Percentiles rank a stretch among this genome's conserved stretches.
These are phyloP conservation scores for Phanerochaete carnosa DNA, from an alignment of 768 basidiomycete genomes.

Conservation along the genomic window DNA sequence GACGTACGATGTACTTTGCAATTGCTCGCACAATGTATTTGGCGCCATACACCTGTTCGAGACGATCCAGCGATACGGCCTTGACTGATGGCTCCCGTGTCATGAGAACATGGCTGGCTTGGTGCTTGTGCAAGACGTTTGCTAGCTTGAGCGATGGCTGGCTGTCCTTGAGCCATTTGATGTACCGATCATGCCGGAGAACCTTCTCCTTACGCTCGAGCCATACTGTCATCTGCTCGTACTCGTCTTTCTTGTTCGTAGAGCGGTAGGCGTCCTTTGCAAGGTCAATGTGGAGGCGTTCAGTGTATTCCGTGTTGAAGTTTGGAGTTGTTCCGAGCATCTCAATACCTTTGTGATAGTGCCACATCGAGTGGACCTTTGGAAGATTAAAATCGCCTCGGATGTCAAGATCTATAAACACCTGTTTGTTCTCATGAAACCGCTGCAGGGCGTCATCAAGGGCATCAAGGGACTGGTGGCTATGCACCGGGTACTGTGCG, in stretches of 20 bases:
- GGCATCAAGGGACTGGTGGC: conserved; percentile 4
- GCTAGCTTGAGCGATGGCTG: background rate
- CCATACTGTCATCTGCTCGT: conserved; percentile 37
- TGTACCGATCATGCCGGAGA: conserved; percentile 19
- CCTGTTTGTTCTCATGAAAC: conserved; percentile 21
- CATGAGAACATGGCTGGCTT: conserved; percentile 15
- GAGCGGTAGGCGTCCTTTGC: no score
- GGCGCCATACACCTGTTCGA: conserved; percentile 26
- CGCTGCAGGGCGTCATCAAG: conserved; percentile 9
- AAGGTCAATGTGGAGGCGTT: no score
- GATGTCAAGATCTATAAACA: conserved; percentile 21
- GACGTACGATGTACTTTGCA: conserved; percentile 22
- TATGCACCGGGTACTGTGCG: conserved; percentile 22
- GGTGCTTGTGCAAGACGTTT: conserved; percentile 8
- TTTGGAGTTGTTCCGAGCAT: conserved; percentile 20
- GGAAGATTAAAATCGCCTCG: conserved; percentile 20
- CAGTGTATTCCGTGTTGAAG: no score
- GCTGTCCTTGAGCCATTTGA: conserved; percentile 8
- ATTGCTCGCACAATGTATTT: conserved; percentile 24
- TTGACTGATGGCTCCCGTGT: conserved; percentile 24
- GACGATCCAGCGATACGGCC: conserved; percentile 19
- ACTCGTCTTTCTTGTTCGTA: conserved; percentile 22
- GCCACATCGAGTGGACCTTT: conserved; percentile 19
- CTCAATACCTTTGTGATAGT: conserved; percentile 18
- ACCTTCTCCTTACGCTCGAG: conserved; percentile 33